Percentiles rank a stretch among this genome's conserved stretches.
phyloP scores from a whole-genome alignment of 1,139 yeast genomes.

The Trichomonascaceae sp. region DNA sequence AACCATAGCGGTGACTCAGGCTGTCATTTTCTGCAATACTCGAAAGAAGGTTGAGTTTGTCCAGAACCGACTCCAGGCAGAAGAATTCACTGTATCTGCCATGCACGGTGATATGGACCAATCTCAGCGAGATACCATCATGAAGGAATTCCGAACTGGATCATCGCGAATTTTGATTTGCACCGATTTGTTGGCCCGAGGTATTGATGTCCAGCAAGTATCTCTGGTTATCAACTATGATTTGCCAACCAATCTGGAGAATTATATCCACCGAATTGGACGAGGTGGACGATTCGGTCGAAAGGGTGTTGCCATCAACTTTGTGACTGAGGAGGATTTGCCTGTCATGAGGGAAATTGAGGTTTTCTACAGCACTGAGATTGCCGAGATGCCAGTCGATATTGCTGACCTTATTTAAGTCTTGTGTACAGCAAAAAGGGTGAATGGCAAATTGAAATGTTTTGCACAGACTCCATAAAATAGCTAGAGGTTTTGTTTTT shows the following conservation, averaged over 20 bases:
- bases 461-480: not conserved
- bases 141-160: slow-evolving; percentile 98
- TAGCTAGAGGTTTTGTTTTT: not conserved
- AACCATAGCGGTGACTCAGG: slow-evolving; percentile 96
- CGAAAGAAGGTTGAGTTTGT: slow-evolving; percentile 94
- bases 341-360: slow-evolving; percentile 96
- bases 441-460: not conserved
- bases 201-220: slow-evolving; percentile 99
- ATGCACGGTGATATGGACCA: slow-evolving; percentile 98
- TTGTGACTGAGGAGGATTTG: slow-evolving; percentile 87
- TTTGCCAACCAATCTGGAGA: slow-evolving; percentile 94
- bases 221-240: slow-evolving; percentile 97
- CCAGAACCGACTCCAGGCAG: slow-evolving; percentile 77
- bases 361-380: slow-evolving; percentile 96
- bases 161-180: slow-evolving; percentile 95
- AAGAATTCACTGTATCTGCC: slow-evolving; percentile 92
- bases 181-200: slow-evolving; percentile 98
- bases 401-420: slow-evolving; percentile 36
- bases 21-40: slow-evolving; percentile 99
- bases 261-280: slow-evolving; percentile 99
- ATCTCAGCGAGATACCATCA: slow-evolving; percentile 94
- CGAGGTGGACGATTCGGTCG: slow-evolving; percentile 99
- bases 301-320: slow-evolving; percentile 99
- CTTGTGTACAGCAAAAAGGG: not conserved
- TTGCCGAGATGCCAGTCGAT: slow-evolving; percentile 96